phyloP scores from a whole-genome alignment of 208 protist genomes.

The Wallacemonas sp. region DNA sequence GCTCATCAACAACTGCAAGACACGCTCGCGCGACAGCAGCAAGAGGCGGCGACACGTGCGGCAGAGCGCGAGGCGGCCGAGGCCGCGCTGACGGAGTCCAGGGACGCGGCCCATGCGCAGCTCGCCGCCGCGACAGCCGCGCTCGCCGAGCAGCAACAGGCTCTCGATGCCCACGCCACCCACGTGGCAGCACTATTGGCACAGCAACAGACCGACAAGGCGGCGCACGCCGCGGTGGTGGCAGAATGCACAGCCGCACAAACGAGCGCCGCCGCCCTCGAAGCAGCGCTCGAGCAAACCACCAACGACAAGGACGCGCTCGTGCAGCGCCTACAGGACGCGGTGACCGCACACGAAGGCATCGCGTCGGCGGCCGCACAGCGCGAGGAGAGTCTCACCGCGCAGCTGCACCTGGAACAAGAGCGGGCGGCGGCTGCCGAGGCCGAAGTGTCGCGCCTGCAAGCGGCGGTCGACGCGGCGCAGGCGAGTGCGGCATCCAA shows the following conservation, averaged over 20 bases:
- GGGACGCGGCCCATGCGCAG: slow-evolving; percentile 3
- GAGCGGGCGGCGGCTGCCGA: too few relatives aligned
- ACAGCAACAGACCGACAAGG: too few relatives aligned
- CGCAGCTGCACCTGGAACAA: not conserved
- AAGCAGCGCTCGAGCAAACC: not conserved
- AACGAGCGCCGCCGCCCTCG: not conserved
- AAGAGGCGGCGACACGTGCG: too few relatives aligned
- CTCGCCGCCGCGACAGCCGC: slow-evolving; percentile 1
- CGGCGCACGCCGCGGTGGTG: not conserved
- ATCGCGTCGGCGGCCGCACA: not conserved
- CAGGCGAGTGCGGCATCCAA: too few relatives aligned
- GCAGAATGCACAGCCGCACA: not conserved
- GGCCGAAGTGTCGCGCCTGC: too few relatives aligned
- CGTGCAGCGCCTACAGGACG: not conserved
- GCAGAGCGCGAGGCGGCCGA: slow-evolving; percentile 12
- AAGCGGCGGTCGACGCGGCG: too few relatives aligned
- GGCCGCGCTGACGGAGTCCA: not conserved
- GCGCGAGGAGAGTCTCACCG: not conserved
- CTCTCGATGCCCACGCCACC: too few relatives aligned
- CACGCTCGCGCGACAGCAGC: too few relatives aligned
- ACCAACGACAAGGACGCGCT: not conserved
- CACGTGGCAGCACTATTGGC: too few relatives aligned
- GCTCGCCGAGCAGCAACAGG: too few relatives aligned
- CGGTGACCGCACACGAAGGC: not conserved
- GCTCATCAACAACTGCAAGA: slow-evolving; percentile 6